Conservation (phyloP, 352 stramenopile species). For the Globisporangium viniferum region DNA sequence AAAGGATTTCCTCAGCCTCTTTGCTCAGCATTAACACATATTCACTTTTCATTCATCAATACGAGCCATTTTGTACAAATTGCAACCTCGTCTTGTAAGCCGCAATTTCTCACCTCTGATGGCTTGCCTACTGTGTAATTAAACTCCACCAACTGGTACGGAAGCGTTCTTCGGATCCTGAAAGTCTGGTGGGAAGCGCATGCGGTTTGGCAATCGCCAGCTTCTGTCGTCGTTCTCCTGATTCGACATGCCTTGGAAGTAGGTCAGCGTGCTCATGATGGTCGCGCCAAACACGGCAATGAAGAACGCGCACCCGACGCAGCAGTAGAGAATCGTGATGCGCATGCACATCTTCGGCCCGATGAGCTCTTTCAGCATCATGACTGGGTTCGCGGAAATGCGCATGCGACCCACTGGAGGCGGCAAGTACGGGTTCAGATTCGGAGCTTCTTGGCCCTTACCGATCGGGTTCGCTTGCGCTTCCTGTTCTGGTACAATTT, state of each 20-base stretch:
- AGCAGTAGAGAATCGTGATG: slow-evolving; percentile 49
- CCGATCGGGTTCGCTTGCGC: slow-evolving; percentile 69
- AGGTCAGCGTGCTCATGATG: slow-evolving; percentile 77
- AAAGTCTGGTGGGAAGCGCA: slow-evolving; percentile 16
- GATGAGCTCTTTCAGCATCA: slow-evolving; percentile 74
- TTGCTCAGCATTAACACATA: slow-evolving; percentile 60
- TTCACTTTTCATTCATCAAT: slow-evolving; percentile 5
- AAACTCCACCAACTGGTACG: not conserved
- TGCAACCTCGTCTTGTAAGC: not conserved
- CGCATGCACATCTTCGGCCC: slow-evolving; percentile 56
- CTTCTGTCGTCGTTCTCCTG: not conserved
- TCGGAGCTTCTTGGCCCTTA: slow-evolving; percentile 79
- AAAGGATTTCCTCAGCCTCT: slow-evolving; percentile 77
- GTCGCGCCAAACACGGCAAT: slow-evolving; percentile 66
- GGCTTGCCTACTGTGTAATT: not conserved
- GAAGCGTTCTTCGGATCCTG: slow-evolving; percentile 5
- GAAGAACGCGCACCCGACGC: slow-evolving; percentile 55
- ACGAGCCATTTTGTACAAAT: not conserved
- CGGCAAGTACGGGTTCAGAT: slow-evolving; percentile 89
- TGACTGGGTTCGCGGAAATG: slow-evolving; percentile 78
- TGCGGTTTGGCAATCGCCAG: slow-evolving; percentile 9
- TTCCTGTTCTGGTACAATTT: slow-evolving; percentile 87
- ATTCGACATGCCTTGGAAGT: slow-evolving; percentile 31
- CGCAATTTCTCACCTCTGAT: not conserved
- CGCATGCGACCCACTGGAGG: slow-evolving; percentile 83